Conservation (phyloP, 305 asterid genomes). For the Stenogyne calaminthoides region DNA sequence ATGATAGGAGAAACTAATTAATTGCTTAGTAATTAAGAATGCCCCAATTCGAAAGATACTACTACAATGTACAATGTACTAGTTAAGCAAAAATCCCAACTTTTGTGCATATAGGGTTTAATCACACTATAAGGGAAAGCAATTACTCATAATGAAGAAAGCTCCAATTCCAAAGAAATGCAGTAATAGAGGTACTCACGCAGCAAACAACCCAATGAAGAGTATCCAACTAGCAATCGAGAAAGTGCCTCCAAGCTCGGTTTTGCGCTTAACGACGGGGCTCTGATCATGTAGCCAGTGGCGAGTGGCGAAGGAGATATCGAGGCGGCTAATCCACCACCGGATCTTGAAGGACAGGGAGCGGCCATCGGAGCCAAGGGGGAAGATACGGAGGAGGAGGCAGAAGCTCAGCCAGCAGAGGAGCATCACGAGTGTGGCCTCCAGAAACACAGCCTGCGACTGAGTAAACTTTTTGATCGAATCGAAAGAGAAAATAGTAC, state of each 20-base stretch:
- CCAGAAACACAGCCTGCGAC: conserved; percentile 93
- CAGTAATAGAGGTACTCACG: conserved; percentile 55
- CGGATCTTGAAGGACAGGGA: conserved; percentile 76
- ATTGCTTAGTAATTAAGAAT: not conserved
- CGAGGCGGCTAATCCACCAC: conserved; percentile 96
- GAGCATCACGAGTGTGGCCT: conserved; percentile 72
- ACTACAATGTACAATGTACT: conserved; percentile 10
- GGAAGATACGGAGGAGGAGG: conserved; percentile 57
- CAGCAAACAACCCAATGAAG: conserved; percentile 83
- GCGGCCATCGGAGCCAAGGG: conserved; percentile 65
- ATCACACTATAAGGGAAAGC: not conserved
- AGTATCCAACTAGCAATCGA: conserved; percentile 93
- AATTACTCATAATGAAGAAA: not conserved
- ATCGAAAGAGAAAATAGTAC: conserved; percentile 70
- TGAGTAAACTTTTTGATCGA: conserved; percentile 79
- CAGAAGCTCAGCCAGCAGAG: conserved; percentile 76
- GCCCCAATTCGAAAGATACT: not conserved
- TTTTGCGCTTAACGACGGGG: conserved; percentile 76
- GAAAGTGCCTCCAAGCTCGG: conserved; percentile 94
- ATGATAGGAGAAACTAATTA: not conserved
- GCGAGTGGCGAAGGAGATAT: conserved; percentile 73
- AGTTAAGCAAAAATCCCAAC: conserved; percentile 69
- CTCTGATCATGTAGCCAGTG: conserved; percentile 92
- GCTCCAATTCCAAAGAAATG: conserved; percentile 12
- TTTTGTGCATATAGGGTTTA: not conserved